Evolutionary conservation across 306 rosid species (phyloP).

Genomic region (Chamaecrista fasciculata): DNA sequence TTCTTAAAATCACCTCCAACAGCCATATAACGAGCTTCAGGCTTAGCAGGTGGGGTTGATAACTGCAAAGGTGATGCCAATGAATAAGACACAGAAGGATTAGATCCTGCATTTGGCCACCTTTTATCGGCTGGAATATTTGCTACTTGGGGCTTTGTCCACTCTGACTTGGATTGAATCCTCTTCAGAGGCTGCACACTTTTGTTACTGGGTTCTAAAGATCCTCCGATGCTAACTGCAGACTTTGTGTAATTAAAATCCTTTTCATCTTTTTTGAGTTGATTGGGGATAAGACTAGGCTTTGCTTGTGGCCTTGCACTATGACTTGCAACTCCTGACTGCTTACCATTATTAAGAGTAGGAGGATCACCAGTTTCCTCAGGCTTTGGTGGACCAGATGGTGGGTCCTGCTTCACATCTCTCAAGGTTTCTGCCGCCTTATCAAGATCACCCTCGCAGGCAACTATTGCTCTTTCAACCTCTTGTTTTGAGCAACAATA

Average conservation of each 20-base stretch:
- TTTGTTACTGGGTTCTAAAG: constrained; percentile 61
- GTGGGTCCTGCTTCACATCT: constrained; percentile 56
- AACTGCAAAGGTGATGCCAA: constrained; percentile 61
- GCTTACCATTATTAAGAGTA: constrained; percentile 56
- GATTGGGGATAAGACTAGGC: constrained; percentile 44
- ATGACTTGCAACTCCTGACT: constrained; percentile 49
- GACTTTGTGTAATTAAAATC: constrained; percentile 83
- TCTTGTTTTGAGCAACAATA: constrained; percentile 81
- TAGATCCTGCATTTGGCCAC: constrained; percentile 62
- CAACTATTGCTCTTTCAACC: constrained; percentile 87
- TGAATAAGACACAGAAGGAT: constrained; percentile 65
- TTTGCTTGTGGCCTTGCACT: constrained; percentile 58
- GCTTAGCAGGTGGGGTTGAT: constrained; percentile 53
- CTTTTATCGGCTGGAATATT: constrained; percentile 58
- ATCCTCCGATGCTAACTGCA: constrained; percentile 44
- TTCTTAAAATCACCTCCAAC: constrained; percentile 62
- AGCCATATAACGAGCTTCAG: constrained; percentile 58
- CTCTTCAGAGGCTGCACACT: constrained; percentile 65
- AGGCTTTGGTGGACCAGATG: constrained; percentile 60
- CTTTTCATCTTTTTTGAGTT: constrained; percentile 64
- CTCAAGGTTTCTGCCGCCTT: constrained; percentile 77
- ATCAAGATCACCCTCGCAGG: constrained; percentile 88
- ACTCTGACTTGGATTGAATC: constrained; percentile 71
- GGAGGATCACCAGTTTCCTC: constrained; percentile 85
- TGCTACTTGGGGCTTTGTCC: constrained; percentile 68